These are phyloP conservation scores for Colletotrichum abscissum DNA, from an alignment of 2,329 filamentous ascomycete genomes.

Conservation along the genomic window DNA sequence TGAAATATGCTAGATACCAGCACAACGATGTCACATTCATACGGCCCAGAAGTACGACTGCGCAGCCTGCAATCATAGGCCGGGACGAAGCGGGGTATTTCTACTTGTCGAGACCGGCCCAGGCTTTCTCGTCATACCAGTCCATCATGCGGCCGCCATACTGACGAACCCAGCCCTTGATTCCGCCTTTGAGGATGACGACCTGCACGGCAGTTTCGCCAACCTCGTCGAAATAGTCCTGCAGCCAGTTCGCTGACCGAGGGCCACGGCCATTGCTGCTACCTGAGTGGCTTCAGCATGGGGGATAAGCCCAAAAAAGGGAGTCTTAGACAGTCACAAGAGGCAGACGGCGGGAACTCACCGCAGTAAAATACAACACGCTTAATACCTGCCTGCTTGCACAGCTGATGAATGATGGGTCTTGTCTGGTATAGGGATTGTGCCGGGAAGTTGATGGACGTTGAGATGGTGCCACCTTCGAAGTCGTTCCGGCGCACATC, in stretches of 20 bases:
- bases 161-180: constrained; percentile 65
- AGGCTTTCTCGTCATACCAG: constrained; percentile 58
- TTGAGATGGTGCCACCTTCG: constrained; percentile 69
- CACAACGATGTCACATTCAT: constrained; percentile 36
- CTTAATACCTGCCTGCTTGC: constrained; percentile 59
- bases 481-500: constrained; percentile 66
- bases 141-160: constrained; percentile 61
- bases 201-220: constrained; percentile 56
- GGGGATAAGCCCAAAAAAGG: background rate
- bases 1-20: constrained; percentile 43
- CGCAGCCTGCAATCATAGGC: background rate
- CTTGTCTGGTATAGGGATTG: constrained; percentile 65
- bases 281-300: constrained; percentile 46
- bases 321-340: background rate
- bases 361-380: constrained; percentile 68
- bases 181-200: constrained; percentile 61
- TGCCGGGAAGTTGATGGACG: constrained; percentile 68
- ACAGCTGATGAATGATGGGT: constrained; percentile 59
- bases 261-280: constrained; percentile 63
- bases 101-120: constrained; percentile 39
- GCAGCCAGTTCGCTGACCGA: constrained; percentile 66
- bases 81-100: background rate
- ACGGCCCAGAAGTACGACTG: constrained; percentile 11
- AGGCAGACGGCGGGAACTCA: constrained; percentile 40
- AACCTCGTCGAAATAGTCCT: constrained; percentile 63